phyloP scores from a whole-genome alignment of 2,329 filamentous ascomycete genomes.

The Samsoniella hepiali region DNA sequence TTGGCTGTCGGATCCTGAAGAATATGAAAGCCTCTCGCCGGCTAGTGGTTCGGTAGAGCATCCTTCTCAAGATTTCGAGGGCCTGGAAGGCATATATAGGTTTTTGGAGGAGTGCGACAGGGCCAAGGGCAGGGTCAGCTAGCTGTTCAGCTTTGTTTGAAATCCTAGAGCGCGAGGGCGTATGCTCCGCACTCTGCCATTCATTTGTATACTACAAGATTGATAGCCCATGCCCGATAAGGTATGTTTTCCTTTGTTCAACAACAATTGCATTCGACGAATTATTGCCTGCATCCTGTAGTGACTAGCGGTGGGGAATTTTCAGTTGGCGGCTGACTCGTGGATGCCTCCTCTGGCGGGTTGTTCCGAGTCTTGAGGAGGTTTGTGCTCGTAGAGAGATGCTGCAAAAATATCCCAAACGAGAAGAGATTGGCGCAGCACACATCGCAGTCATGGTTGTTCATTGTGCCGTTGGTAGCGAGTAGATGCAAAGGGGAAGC shows the following conservation, averaged over 20 bases:
- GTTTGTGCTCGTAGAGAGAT: slow-evolving; percentile 30
- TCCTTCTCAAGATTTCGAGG: slow-evolving; percentile 49
- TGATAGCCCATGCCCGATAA: slow-evolving; percentile 13
- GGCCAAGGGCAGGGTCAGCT: slow-evolving; percentile 33
- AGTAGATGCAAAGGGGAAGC: background rate
- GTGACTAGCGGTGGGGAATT: background rate
- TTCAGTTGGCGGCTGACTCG: background rate
- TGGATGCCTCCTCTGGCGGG: slow-evolving; percentile 7
- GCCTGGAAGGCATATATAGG: slow-evolving; percentile 54
- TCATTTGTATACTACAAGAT: slow-evolving; percentile 23
- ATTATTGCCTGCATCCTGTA: background rate
- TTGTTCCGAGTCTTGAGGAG: slow-evolving; percentile 21
- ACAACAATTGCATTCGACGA: background rate
- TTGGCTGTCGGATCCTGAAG: slow-evolving; percentile 47
- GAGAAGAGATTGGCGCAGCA: slow-evolving; percentile 36
- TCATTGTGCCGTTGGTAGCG: slow-evolving; percentile 21
- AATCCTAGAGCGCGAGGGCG: background rate
- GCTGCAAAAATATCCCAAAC: slow-evolving; percentile 36
- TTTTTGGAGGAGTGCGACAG: slow-evolving; percentile 58
- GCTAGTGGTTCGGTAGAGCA: slow-evolving; percentile 43
- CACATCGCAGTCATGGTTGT: slow-evolving; percentile 28
- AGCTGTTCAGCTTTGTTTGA: slow-evolving; percentile 17
- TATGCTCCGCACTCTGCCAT: slow-evolving; percentile 5
- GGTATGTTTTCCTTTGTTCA: background rate
- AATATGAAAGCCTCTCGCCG: slow-evolving; percentile 51